Conservation (phyloP, 768 basidiomycete genomes). For the Boletus sp. region DNA sequence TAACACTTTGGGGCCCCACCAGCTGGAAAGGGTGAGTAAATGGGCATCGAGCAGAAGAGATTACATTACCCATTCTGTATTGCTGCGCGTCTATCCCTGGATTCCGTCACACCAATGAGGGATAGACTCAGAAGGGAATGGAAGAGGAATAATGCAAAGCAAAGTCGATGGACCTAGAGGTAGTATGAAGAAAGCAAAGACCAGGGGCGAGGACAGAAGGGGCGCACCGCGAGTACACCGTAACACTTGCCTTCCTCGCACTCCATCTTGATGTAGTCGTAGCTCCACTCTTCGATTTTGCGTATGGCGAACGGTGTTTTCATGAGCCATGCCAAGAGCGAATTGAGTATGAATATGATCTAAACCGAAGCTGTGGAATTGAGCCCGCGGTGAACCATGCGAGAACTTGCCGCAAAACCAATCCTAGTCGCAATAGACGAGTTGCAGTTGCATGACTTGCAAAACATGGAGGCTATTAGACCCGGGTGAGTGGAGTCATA, state of each 20-base stretch:
- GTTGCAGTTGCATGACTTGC: conserved; percentile 98
- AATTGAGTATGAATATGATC: conserved; percentile 95
- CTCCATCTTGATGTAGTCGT: conserved; percentile 98
- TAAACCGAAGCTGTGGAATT: conserved; percentile 28
- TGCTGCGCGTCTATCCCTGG: conserved; percentile 87
- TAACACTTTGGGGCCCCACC: conserved; percentile 98
- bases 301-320: conserved; percentile 84
- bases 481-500: background rate
- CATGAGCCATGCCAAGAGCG: conserved; percentile 96
- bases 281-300: conserved; percentile 87
- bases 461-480: conserved; percentile 82
- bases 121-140: conserved; percentile 77
- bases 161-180: conserved; percentile 84
- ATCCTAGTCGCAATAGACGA: conserved; percentile 97
- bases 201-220: background rate
- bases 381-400: background rate
- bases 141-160: conserved; percentile 89
- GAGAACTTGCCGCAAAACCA: conserved; percentile 76
- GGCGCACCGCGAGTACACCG: conserved; percentile 85
- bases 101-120: conserved; percentile 85
- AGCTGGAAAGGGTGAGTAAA: conserved; percentile 46
- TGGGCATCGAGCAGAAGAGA: background rate
- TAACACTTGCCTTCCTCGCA: conserved; percentile 93
- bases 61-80: conserved; percentile 88
- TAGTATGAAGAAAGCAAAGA: conserved; percentile 3